Conservation (phyloP, 1,139 yeast genomes). For the Geotrichum europaeum region DNA sequence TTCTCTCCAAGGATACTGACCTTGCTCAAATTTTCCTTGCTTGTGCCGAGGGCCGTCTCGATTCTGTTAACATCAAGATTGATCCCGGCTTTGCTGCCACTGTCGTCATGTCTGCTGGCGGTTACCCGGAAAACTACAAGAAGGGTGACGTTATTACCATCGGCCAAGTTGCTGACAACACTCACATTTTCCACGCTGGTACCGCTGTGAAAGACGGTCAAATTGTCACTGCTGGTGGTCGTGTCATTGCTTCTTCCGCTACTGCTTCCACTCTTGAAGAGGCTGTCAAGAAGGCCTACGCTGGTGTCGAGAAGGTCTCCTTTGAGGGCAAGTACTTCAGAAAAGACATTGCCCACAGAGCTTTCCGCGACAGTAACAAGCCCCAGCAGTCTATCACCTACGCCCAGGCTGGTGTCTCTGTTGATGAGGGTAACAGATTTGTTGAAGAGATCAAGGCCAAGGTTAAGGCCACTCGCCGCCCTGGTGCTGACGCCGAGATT, state of each 20-base stretch:
- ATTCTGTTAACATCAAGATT: conserved; percentile 64
- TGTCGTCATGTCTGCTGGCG: conserved; percentile 95
- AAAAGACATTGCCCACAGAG: conserved; percentile 92
- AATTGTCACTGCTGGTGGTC: conserved; percentile 85
- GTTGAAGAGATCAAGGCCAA: conserved; percentile 86
- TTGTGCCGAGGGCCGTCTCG: conserved; percentile 90
- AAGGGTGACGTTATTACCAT: conserved; percentile 84
- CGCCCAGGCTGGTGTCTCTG: conserved; percentile 94
- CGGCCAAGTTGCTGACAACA: conserved; percentile 41
- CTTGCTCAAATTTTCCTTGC: conserved; percentile 89
- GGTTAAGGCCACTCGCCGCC: conserved; percentile 90
- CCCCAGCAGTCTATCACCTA: conserved; percentile 51
- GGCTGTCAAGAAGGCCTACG: conserved; percentile 81
- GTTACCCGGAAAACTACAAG: conserved; percentile 82
- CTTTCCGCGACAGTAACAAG: conserved; percentile 55
- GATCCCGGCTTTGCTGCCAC: conserved; percentile 72
- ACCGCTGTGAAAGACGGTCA: conserved; percentile 54
- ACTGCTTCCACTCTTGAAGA: conserved; percentile 66
- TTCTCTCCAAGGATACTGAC: conserved; percentile 77
- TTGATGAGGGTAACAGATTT: conserved; percentile 85
- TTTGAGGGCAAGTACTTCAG: conserved; percentile 78
- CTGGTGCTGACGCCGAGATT: conserved; percentile 96
- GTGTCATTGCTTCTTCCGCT: conserved; percentile 94
- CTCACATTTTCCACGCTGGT: conserved; percentile 92
- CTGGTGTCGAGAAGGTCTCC: conserved; percentile 69